Evolutionary conservation across 495 filamentous ascomycete species (phyloP).

Genomic region (Monascus purpureus): DNA sequence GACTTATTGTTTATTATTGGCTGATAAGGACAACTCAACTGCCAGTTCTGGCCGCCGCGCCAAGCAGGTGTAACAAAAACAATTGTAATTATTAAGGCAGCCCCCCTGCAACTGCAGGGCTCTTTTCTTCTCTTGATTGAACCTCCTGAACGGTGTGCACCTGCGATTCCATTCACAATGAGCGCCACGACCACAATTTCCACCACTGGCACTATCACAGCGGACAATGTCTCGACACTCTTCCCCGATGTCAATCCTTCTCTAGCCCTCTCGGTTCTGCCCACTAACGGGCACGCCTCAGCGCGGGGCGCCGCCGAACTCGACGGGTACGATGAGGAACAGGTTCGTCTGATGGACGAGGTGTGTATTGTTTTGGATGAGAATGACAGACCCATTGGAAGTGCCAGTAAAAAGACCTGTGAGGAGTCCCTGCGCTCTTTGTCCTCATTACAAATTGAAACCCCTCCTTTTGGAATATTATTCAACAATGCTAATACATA

Average conservation of each 20-base stretch:
- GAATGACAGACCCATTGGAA: conserved; percentile 86
- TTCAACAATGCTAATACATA: conserved; percentile 2
- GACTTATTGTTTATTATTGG: no score
- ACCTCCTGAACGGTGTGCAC: no score
- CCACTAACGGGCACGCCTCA: conserved; percentile 12
- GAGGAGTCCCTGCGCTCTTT: conserved; percentile 21
- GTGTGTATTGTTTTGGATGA: conserved; percentile 95
- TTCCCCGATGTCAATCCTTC: conserved; percentile 96
- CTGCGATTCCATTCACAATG: no score
- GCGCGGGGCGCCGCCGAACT: conserved; percentile 33
- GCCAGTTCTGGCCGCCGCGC: no score
- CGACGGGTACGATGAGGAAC: conserved; percentile 90
- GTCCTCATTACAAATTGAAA: neutral
- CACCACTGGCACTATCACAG: conserved; percentile 44
- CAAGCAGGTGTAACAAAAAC: no score
- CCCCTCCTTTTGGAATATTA: neutral
- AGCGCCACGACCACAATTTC: conserved; percentile 35
- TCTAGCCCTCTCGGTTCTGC: conserved; percentile 49
- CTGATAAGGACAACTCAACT: no score
- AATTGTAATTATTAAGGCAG: no score
- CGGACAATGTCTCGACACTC: conserved; percentile 71
- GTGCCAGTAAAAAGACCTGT: conserved; percentile 98
- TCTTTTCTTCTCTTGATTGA: no score
- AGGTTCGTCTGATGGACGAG: conserved; percentile 97
- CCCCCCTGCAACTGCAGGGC: no score